phyloP scores from a whole-genome alignment of 192 early-diverging fungal genomes.

The Backusella macrospora region DNA sequence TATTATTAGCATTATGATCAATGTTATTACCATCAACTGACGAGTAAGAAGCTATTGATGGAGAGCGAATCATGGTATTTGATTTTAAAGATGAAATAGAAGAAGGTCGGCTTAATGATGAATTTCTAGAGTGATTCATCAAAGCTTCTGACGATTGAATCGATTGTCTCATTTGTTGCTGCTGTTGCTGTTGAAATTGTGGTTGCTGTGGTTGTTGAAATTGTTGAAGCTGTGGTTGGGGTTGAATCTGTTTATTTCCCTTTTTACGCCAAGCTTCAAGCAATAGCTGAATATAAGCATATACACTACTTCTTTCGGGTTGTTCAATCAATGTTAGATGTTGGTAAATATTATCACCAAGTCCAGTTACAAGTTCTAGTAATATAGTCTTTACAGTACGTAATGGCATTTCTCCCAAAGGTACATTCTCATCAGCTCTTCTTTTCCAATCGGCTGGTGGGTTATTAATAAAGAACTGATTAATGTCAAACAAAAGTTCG shows the following conservation, averaged over 20 bases:
- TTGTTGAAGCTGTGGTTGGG: conserved; percentile 16
- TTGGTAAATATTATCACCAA: conserved; percentile 66
- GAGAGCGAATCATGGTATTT: conserved; percentile 26
- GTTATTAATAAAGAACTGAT: conserved; percentile 80
- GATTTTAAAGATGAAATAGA: conserved; percentile 25
- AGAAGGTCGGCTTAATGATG: conserved; percentile 28
- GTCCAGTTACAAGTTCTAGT: conserved; percentile 69
- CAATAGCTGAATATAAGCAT: conserved; percentile 66
- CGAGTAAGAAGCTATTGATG: conserved; percentile 20
- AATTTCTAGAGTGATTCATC: conserved; percentile 27
- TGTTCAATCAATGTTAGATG: conserved; percentile 66
- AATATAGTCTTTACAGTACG: conserved; percentile 94
- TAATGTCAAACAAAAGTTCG: conserved; percentile 72
- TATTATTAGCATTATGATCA: neutral
- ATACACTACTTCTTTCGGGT: conserved; percentile 62
- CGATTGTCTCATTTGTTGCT: conserved; percentile 15
- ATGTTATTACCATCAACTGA: neutral
- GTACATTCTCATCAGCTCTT: conserved; percentile 70
- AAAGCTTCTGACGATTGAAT: neutral
- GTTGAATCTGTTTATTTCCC: conserved; percentile 28
- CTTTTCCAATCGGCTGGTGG: conserved; percentile 89
- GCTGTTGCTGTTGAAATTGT: conserved; percentile 21
- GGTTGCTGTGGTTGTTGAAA: conserved; percentile 15
- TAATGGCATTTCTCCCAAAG: conserved; percentile 90
- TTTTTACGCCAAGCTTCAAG: conserved; percentile 51